phyloP scores from a whole-genome alignment of 2,329 filamentous ascomycete genomes.

The Leptographium radiaticola region DNA sequence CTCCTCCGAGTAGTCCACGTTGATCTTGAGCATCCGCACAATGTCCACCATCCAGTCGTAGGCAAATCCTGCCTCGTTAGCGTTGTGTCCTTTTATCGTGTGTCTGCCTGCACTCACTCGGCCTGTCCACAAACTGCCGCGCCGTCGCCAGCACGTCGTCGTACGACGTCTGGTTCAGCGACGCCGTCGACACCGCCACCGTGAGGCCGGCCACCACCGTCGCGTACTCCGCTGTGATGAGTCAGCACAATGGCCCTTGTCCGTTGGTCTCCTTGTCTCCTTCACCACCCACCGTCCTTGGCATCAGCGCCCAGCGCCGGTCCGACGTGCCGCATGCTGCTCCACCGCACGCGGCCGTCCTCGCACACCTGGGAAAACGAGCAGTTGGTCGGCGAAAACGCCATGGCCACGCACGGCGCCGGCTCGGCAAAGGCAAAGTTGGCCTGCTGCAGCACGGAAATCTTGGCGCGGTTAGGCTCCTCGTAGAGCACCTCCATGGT shows the following conservation, averaged over 20 bases:
- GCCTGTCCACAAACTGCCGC: conserved; percentile 31
- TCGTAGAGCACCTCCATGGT: conserved; percentile 57
- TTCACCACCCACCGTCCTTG: conserved; percentile 28
- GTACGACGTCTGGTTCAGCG: conserved; percentile 36
- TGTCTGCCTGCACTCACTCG: conserved; percentile 15
- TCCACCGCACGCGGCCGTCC: conserved; percentile 47
- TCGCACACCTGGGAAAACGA: conserved; percentile 46
- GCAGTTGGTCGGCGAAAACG: conserved; percentile 46
- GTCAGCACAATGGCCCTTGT: conserved; percentile 5
- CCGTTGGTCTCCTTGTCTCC: not conserved
- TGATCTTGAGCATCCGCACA: conserved; percentile 55
- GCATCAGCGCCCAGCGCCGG: conserved; percentile 34
- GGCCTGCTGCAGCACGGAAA: conserved; percentile 60
- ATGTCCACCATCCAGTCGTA: conserved; percentile 53
- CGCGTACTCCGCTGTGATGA: conserved; percentile 32
- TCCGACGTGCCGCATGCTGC: conserved; percentile 34
- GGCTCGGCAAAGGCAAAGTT: conserved; percentile 61
- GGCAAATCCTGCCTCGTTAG: conserved; percentile 34
- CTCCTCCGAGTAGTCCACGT: conserved; percentile 73
- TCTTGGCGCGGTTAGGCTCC: conserved; percentile 48
- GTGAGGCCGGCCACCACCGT: conserved; percentile 51
- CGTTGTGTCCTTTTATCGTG: too few species aligned
- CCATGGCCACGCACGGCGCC: conserved; percentile 39
- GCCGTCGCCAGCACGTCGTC: conserved; percentile 63
- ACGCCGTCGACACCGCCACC: conserved; percentile 32